phyloP scores from a whole-genome alignment of 108 stramenopile genomes.

The Aureococcus anophagefferens region DNA sequence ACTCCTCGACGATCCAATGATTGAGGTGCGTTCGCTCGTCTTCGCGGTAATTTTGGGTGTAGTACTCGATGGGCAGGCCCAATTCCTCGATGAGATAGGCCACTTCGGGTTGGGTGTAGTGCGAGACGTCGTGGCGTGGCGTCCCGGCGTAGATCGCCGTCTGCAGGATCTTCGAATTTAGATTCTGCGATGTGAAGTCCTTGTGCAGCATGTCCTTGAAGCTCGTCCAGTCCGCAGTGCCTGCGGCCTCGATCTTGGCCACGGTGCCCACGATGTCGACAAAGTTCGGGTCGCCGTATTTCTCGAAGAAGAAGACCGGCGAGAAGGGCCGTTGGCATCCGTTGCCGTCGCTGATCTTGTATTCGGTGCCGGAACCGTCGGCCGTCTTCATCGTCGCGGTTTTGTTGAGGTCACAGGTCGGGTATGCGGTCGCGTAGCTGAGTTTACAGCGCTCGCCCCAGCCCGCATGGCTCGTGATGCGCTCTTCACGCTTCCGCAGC shows the following conservation, averaged over 20 bases:
- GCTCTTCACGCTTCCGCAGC: too few species aligned
- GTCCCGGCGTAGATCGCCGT: constrained; percentile 1
- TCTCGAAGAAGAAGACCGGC: constrained; percentile 3
- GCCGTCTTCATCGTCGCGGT: too few species aligned
- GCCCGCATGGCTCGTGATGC: too few species aligned
- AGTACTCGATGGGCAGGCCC: constrained; percentile 5
- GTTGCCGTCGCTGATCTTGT: constrained; percentile 13
- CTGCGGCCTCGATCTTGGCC: background rate
- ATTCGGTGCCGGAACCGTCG: too few species aligned
- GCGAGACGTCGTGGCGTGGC: constrained; percentile 5
- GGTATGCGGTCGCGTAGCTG: too few species aligned
- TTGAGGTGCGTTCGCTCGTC: constrained; percentile 4
- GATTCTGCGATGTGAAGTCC: constrained; percentile 3
- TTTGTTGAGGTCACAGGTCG: too few species aligned
- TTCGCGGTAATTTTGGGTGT: constrained; percentile 2
- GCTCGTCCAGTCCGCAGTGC: background rate
- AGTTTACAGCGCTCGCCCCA: too few species aligned
- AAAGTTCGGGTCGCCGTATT: constrained; percentile 9
- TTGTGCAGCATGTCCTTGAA: background rate
- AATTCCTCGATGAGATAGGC: background rate
- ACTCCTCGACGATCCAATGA: background rate
- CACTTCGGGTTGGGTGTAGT: constrained; percentile 4
- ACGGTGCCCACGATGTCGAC: background rate
- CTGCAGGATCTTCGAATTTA: background rate
- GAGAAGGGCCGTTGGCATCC: constrained; percentile 8